Conservation (phyloP, 169 alveolate genomes). For the Miamiensis avidus region DNA sequence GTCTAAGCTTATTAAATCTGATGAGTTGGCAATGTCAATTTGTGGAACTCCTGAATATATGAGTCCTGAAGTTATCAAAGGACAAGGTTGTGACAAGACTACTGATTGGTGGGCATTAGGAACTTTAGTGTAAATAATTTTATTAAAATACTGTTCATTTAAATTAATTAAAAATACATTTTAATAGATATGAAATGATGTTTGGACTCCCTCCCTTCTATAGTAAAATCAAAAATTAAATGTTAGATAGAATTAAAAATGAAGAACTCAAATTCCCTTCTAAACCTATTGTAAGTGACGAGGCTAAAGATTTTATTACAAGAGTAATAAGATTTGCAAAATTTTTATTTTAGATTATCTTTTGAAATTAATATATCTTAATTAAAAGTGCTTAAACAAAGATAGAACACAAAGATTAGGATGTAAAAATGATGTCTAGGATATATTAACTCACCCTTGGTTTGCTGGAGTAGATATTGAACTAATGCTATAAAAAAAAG, state of each 20-base stretch:
- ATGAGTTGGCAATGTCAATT: conserved; percentile 72
- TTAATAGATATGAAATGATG: conserved; percentile 64
- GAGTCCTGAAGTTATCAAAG: conserved; percentile 86
- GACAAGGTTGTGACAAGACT: conserved; percentile 76
- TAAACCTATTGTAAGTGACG: conserved; percentile 45
- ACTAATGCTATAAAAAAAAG: neutral
- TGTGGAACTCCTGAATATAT: conserved; percentile 89
- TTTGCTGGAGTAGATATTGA: neutral
- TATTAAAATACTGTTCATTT: neutral
- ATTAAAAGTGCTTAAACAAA: conserved; percentile 27
- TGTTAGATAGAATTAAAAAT: conserved; percentile 65
- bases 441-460: conserved; percentile 46
- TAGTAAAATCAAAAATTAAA: conserved; percentile 59
- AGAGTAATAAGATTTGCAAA: conserved; percentile 30
- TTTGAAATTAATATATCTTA: no score
- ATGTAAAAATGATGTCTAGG: conserved; percentile 42
- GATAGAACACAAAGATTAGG: conserved; percentile 46
- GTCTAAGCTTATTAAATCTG: conserved; percentile 63
- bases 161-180: conserved; percentile 5
- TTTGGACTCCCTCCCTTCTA: conserved; percentile 80
- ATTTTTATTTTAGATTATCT: no score
- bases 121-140: conserved; percentile 46
- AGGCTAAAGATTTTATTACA: conserved; percentile 53
- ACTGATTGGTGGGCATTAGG: conserved; percentile 89
- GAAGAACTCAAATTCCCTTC: conserved; percentile 71